Conservation (phyloP, 139 green algal species). For the Nannochloris sp. region DNA sequence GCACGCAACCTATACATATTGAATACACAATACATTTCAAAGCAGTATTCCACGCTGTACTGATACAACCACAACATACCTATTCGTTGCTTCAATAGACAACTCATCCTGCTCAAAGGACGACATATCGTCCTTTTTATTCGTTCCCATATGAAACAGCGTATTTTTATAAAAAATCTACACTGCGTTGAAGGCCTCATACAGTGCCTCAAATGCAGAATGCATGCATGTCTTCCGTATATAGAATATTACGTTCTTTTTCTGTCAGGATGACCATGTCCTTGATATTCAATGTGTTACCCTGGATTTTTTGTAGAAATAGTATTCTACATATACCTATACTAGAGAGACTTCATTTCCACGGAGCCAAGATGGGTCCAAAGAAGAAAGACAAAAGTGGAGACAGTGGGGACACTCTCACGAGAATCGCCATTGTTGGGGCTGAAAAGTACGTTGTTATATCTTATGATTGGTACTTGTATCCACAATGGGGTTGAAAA, state of each 20-base stretch:
- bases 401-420: conserved; percentile 70
- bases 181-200: background rate
- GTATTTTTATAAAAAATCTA: too few relatives aligned
- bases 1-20: conserved; percentile 42
- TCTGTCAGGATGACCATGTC: background rate
- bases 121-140: too few relatives aligned
- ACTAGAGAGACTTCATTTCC: background rate
- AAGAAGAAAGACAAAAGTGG: conserved; percentile 68
- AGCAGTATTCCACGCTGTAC: too few relatives aligned
- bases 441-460: conserved; percentile 58
- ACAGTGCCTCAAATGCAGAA: background rate
- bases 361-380: conserved; percentile 49
- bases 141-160: too few relatives aligned
- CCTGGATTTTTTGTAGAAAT: background rate
- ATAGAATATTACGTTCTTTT: too few relatives aligned
- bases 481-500: too few relatives aligned
- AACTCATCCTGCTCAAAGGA: too few relatives aligned
- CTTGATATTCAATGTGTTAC: background rate
- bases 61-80: too few relatives aligned
- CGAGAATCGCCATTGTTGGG: conserved; percentile 94
- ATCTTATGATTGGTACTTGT: background rate
- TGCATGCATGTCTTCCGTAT: background rate
- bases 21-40: background rate
- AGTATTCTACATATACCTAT: background rate
- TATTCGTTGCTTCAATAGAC: too few relatives aligned